Evolutionary conservation across 495 filamentous ascomycete genomes (phyloP), one percentile per base, ranked within the genome.

Genomic region (Tuber borchii): DNA sequence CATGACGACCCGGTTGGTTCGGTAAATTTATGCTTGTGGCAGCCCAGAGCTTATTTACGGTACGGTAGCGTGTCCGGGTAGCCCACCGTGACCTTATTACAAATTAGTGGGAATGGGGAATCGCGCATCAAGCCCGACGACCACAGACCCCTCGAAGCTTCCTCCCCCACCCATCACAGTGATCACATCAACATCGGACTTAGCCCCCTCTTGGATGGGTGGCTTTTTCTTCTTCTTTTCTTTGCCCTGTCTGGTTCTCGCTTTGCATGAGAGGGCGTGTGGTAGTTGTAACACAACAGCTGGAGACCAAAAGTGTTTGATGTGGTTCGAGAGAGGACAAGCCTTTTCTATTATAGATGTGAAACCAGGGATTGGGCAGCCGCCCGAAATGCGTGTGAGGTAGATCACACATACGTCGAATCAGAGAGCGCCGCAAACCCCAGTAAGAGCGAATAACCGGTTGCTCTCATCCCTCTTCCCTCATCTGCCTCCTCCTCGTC

Each of bases 311-410:
- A 72, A 74, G 72, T 74, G 77, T 79, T 77, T 79, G 75, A 74
- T 74, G 70, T 43, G 65, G 74, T 73, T 78, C 76, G 77, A 72
- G 74, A 73, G 73, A 74, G 71, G 69, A 78, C 70, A 70, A 78
- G 71, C 68, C 75, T 75, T 78, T 78, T 71, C 68, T 34, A 40
- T 40, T 2, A 40, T 40, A 4, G 72, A 46, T 74, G 77, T 79
- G 77, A 78, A 79, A 78, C 77, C 72, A 79, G 75, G 77, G 73
- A 79, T 72, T 39, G 69, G 56, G 56, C 56, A 73, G 37, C 74
- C 74, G 77, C 77, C 74, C 42, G 45, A 76, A 69, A 44, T 46
- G 71, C 70, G 43, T 46, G 56, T 46, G 56, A 75, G 56, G 56
- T 10, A 65, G 56, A 65, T 65, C 56, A 31, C 56, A 65, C 56